Evolutionary conservation across 1,284 basidiomycete species (phyloP).

Genomic region (Butyriboletus appendiculatus): DNA sequence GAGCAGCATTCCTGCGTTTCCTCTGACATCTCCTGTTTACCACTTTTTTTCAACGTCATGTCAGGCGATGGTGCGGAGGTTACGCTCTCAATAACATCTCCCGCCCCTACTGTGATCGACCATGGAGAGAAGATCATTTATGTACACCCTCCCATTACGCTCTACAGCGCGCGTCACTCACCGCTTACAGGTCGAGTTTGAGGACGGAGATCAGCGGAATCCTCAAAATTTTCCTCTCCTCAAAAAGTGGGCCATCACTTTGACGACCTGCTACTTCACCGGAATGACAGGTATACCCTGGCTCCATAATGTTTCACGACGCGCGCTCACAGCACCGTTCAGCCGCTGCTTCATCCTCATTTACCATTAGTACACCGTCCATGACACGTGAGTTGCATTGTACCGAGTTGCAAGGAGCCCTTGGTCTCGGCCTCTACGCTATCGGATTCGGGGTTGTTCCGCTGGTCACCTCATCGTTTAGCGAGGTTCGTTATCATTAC

Average conservation of each 20-base stretch:
- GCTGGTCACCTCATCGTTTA: conserved; percentile 46
- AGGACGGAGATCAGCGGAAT: conserved; percentile 26
- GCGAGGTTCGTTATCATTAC: conserved; percentile 34
- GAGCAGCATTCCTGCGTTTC: background rate
- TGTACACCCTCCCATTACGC: background rate
- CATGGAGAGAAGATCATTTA: conserved; percentile 11
- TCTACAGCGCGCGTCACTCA: conserved; percentile 5
- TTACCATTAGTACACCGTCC: conserved; percentile 38
- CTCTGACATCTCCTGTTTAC: background rate
- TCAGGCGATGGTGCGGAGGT: conserved; percentile 3
- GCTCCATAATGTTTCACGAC: background rate
- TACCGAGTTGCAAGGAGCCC: conserved; percentile 36
- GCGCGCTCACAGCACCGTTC: conserved; percentile 6
- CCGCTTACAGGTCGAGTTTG: conserved; percentile 26
- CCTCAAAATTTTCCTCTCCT: conserved; percentile 22
- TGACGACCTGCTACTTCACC: conserved; percentile 21
- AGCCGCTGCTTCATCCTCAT: conserved; percentile 41
- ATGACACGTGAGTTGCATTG: conserved; percentile 45
- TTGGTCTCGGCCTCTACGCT: conserved; percentile 43
- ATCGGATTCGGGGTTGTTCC: conserved; percentile 50
- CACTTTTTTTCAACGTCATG: conserved; percentile 7
- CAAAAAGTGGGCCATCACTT: conserved; percentile 31
- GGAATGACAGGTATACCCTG: conserved; percentile 14
- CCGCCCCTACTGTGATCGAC: background rate
- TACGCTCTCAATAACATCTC: background rate